Evolutionary conservation across 2,329 filamentous ascomycete species (phyloP).

Genomic region (Fonsecaea monophora): DNA sequence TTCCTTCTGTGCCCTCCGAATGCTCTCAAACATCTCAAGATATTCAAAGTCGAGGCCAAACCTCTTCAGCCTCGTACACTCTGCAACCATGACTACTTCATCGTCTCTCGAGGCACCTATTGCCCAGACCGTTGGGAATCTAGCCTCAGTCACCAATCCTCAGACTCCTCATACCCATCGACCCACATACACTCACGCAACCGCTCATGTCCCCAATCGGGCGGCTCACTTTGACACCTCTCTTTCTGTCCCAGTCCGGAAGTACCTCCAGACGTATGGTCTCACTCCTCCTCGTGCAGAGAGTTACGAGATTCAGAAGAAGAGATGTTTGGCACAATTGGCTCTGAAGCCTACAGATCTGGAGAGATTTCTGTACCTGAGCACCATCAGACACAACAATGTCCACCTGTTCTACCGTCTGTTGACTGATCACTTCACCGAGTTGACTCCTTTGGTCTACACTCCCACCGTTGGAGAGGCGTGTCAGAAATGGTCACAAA

Average conservation of each 20-base stretch:
- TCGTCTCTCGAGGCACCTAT: conserved; percentile 23
- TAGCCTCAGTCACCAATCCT: conserved; percentile 18
- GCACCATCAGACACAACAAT: conserved; percentile 58
- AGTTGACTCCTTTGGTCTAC: conserved; percentile 59
- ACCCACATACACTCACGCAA: conserved; percentile 34
- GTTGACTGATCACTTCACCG: conserved; percentile 56
- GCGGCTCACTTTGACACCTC: conserved; percentile 56
- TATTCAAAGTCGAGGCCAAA: conserved; percentile 26
- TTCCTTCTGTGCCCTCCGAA: conserved; percentile 20
- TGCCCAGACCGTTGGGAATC: conserved; percentile 26
- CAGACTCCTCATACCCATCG: conserved; percentile 25
- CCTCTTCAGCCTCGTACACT: conserved; percentile 27
- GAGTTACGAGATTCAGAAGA: conserved; percentile 57
- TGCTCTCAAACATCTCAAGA: conserved; percentile 36
- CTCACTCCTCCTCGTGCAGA: conserved; percentile 58
- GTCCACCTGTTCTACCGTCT: conserved; percentile 61
- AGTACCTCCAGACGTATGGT: conserved; percentile 59
- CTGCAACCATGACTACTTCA: conserved; percentile 30
- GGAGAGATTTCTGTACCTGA: conserved; percentile 59
- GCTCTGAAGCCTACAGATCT: conserved; percentile 55
- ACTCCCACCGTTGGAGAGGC: conserved; percentile 79
- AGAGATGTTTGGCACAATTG: conserved; percentile 57
- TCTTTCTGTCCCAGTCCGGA: conserved; percentile 58
- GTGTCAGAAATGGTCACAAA: conserved; percentile 92
- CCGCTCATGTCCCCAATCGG: conserved; percentile 38